These are phyloP conservation scores for Irpex sp. DNA, from an alignment of 1,284 basidiomycete species.

Conservation along the genomic window DNA sequence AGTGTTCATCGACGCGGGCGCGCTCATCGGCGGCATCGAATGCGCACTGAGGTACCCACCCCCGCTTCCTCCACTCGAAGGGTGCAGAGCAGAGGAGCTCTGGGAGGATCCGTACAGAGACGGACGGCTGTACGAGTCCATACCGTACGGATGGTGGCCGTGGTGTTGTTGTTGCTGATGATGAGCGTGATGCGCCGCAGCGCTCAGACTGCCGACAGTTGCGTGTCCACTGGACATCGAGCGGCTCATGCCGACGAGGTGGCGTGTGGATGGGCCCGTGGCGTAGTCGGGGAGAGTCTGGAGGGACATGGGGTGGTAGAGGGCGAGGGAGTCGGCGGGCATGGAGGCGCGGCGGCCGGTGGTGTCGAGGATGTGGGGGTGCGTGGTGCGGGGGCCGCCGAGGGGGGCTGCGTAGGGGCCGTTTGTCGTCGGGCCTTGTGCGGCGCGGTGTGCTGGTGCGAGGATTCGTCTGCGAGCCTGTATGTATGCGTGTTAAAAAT, in stretches of 20 bases:
- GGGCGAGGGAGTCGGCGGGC: constrained; percentile 57
- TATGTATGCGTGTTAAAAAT: not conserved
- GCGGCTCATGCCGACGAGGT: constrained; percentile 29
- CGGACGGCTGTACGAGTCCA: constrained; percentile 18
- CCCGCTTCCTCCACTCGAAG: constrained; percentile 12
- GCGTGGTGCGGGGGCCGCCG: constrained; percentile 31
- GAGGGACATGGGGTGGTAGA: constrained; percentile 73
- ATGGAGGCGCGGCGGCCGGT: constrained; percentile 37
- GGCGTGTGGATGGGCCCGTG: constrained; percentile 18
- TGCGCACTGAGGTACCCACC: constrained; percentile 18
- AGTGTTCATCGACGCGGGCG: constrained; percentile 15
- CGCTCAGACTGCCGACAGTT: constrained; percentile 21
- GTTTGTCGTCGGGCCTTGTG: constrained; percentile 70
- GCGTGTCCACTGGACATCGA: constrained; percentile 24
- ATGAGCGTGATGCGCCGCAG: constrained; percentile 6
- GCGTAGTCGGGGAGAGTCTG: constrained; percentile 39
- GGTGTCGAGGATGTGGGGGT: constrained; percentile 29
- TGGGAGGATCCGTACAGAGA: constrained; percentile 13
- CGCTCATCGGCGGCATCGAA: constrained; percentile 17
- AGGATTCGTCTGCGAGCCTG: constrained; percentile 79
- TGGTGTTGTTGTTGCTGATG: not conserved
- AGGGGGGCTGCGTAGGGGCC: constrained; percentile 65
- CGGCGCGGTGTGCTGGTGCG: constrained; percentile 72
- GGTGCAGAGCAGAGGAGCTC: constrained; percentile 16
- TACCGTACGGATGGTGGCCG: constrained; percentile 17